A percentile compares a stretch with the other conserved stretches of the same genome.
phyloP scores from a whole-genome alignment of 495 filamentous ascomycete genomes.

The Penicillium coffeae region DNA sequence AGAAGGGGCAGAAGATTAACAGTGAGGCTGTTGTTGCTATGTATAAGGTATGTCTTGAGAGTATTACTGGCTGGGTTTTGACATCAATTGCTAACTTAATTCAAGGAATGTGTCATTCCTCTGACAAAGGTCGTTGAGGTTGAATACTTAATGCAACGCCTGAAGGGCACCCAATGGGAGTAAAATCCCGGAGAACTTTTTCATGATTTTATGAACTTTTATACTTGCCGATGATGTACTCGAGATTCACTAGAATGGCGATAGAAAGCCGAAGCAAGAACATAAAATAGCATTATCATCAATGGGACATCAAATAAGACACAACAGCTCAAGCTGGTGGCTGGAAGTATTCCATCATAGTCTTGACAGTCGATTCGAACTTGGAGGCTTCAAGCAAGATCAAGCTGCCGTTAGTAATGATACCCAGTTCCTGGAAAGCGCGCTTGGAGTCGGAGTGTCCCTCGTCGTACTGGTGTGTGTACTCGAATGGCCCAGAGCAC shows the following conservation, averaged over 20 bases:
- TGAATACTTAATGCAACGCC: slow-evolving; percentile 92
- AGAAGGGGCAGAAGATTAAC: slow-evolving; percentile 71
- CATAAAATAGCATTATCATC: slow-evolving; percentile 22
- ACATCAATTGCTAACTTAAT: slow-evolving; percentile 12
- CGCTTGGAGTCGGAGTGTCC: slow-evolving; percentile 84
- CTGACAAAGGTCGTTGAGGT: slow-evolving; percentile 97
- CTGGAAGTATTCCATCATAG: slow-evolving; percentile 65
- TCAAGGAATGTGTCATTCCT: slow-evolving; percentile 86
- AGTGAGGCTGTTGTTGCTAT: slow-evolving; percentile 88
- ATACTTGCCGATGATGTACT: slow-evolving; percentile 3
- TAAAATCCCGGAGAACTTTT: slow-evolving; percentile 16
- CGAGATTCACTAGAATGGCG: neutral
- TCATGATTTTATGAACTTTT: slow-evolving; percentile 26
- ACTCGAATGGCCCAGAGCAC: slow-evolving; percentile 64
- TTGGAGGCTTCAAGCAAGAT: slow-evolving; percentile 69
- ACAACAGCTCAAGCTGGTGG: slow-evolving; percentile 22
- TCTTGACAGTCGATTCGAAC: slow-evolving; percentile 66
- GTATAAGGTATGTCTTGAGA: slow-evolving; percentile 63
- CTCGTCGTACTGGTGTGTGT: slow-evolving; percentile 71
- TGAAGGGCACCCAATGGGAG: slow-evolving; percentile 66
- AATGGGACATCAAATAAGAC: slow-evolving; percentile 23
- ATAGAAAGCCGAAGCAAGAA: slow-evolving; percentile 1
- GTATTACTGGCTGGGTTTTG: neutral
- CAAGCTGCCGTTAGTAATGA: slow-evolving; percentile 76
- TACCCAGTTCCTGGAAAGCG: slow-evolving; percentile 89